Percentiles rank a stretch among this genome's conserved stretches.
Conservation (phyloP, 2,329 filamentous ascomycete species). For the Xylaria multiplex region DNA sequence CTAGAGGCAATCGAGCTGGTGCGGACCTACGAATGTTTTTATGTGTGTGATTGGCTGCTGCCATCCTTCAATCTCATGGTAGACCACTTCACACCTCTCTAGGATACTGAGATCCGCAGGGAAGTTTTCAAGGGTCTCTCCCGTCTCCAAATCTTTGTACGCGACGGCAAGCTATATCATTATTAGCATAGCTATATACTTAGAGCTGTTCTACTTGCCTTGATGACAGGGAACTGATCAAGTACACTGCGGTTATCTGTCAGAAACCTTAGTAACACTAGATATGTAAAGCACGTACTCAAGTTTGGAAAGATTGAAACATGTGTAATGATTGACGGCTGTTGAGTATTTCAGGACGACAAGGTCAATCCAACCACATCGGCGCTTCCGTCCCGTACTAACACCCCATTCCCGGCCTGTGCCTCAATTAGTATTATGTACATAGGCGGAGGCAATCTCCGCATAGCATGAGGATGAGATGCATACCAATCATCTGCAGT, state of each 20-base stretch:
- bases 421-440: slow-evolving; percentile 49
- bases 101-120: slow-evolving; percentile 67
- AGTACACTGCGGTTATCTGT: slow-evolving; percentile 58
- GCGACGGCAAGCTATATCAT: slow-evolving; percentile 66
- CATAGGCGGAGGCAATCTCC: neutral
- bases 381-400: slow-evolving; percentile 61
- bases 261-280: neutral
- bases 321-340: slow-evolving; percentile 73
- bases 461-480: slow-evolving; percentile 30
- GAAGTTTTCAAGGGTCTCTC: slow-evolving; percentile 67
- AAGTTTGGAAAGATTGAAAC: slow-evolving; percentile 66
- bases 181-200: neutral
- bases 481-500: slow-evolving; percentile 52
- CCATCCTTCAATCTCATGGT: slow-evolving; percentile 77
- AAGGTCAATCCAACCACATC: slow-evolving; percentile 72
- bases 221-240: slow-evolving; percentile 78
- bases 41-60: slow-evolving; percentile 68
- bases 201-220: slow-evolving; percentile 48
- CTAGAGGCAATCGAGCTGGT: neutral
- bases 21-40: slow-evolving; percentile 59
- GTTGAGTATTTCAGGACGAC: slow-evolving; percentile 74
- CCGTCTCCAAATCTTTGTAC: slow-evolving; percentile 64
- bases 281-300: slow-evolving; percentile 51
- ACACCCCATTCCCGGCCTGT: slow-evolving; percentile 36
- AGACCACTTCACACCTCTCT: slow-evolving; percentile 63